Base-by-base conservation (phyloP, 306 rosid genomes). In the Cyclanthera cordifolia region DNA sequence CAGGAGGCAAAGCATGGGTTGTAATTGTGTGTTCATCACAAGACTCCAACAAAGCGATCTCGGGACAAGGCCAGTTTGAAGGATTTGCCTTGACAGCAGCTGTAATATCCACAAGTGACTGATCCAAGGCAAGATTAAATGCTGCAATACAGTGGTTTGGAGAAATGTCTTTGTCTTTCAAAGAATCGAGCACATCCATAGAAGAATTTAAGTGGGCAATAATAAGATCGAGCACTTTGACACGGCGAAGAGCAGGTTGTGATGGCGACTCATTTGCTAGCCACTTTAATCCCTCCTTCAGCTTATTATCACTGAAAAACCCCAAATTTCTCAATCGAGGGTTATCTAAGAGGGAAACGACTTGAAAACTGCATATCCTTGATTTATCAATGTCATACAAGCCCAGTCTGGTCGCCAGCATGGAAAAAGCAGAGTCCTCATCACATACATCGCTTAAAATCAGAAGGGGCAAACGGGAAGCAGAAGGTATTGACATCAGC, bases 211-310 rank as follows among this genome's bases (percentile, higher is more conserved):
- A 75, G 80, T 82, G 90, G 48, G 78, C 39, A 52, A 78, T 82
- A 79, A 90, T 74, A 70, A 82, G 86, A 65, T 90, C 95, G 24
- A 76, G 89, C 46, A 78, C 72, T 76, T 76, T 83, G 74, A 90
- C 85, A 24, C 61, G 13, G 41, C 59, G 78, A 56, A 81, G 76
- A 52, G 69, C 75, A 46, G 87, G 95, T 69, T 86, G 99, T 66
- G 49, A 75, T 56, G 95, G 88, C 43, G 94, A 87, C 82, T 93
- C 87, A 59, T 83, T 75, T 45, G 95, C 99, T 66, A 93, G 86
- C 99, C 99, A 93, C 56, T 75, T 78, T 51, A 93, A 83, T 23
- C 96, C 99, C 70, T 86, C 95, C 78, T 87, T 83, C 17, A 93
- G 79, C 37, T 48, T 86, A 21, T 47, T 39, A 79, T 89, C 91